Conservation (phyloP, 108 stramenopile genomes). For the Cyclostephanos tholiformis region DNA sequence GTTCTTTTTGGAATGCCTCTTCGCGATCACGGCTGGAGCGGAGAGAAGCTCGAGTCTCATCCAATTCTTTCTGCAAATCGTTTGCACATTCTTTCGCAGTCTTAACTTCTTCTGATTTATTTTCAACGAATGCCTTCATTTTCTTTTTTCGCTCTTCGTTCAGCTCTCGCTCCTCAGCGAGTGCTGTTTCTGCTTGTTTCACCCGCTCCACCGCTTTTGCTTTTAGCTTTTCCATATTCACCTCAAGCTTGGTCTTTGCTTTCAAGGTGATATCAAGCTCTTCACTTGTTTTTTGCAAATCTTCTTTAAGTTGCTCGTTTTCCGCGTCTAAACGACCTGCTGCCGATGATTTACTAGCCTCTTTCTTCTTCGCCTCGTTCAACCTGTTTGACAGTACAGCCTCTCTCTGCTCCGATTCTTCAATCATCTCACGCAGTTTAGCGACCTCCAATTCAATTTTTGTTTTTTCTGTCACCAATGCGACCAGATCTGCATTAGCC, state of each 20-base stretch:
- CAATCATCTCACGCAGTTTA: slow-evolving; percentile 59
- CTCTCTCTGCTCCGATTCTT: slow-evolving; percentile 73
- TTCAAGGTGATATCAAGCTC: slow-evolving; percentile 47
- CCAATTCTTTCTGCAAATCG: slow-evolving; percentile 66
- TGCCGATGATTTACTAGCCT: slow-evolving; percentile 61
- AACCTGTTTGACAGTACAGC: slow-evolving; percentile 65
- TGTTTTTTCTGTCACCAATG: slow-evolving; percentile 36
- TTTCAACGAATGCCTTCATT: slow-evolving; percentile 86
- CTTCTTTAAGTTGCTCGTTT: slow-evolving; percentile 50
- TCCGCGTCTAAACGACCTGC: slow-evolving; percentile 70
- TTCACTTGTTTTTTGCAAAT: slow-evolving; percentile 45
- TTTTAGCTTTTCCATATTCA: slow-evolving; percentile 65
- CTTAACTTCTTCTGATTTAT: slow-evolving; percentile 81
- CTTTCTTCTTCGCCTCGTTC: slow-evolving; percentile 80
- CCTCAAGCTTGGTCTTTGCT: slow-evolving; percentile 61
- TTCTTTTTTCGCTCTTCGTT: slow-evolving; percentile 84
- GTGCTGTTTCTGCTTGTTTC: slow-evolving; percentile 65
- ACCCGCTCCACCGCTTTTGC: slow-evolving; percentile 57
- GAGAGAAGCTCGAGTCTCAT: slow-evolving; percentile 64
- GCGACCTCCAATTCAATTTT: slow-evolving; percentile 45
- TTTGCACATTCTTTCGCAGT: slow-evolving; percentile 67
- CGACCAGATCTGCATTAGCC: slow-evolving; percentile 36
- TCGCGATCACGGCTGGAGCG: slow-evolving; percentile 67
- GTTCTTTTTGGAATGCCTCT: slow-evolving; percentile 56
- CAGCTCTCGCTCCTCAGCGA: slow-evolving; percentile 69